Conservation (phyloP, 192 early-diverging fungal genomes). For the Coemansia sp. region DNA sequence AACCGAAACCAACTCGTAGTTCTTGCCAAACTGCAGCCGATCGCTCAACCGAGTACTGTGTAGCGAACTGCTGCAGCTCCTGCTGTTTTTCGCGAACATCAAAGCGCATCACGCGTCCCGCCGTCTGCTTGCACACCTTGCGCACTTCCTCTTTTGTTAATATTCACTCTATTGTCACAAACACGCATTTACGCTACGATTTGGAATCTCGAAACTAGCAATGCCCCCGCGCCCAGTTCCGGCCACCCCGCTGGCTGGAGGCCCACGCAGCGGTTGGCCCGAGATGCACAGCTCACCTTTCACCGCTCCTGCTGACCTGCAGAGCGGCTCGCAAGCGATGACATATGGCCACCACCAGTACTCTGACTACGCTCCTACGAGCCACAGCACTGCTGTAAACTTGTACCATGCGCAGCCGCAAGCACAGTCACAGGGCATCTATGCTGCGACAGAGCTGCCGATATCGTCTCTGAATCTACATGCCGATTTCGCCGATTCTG, state of each 20-base stretch:
- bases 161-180: background rate
- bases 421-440: no score
- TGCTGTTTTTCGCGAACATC: background rate
- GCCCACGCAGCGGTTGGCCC: background rate
- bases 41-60: background rate
- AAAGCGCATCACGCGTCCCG: background rate
- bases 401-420: no score
- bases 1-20: background rate
- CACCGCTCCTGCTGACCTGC: background rate
- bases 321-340: background rate
- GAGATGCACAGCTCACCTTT: background rate
- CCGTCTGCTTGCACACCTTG: no score
- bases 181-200: background rate
- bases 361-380: background rate
- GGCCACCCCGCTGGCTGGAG: background rate
- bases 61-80: background rate
- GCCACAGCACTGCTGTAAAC: background rate
- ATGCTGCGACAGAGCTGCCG: background rate
- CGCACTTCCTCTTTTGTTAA: background rate
- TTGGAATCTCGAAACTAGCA: background rate
- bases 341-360: background rate
- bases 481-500: slow-evolving; percentile 2
- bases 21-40: background rate
- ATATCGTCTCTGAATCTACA: slow-evolving; percentile 10
- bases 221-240: slow-evolving; percentile 4